These are phyloP conservation scores for Blastobotrys petasosporus DNA, from an alignment of 1,139 yeast species.

Conservation along the genomic window DNA sequence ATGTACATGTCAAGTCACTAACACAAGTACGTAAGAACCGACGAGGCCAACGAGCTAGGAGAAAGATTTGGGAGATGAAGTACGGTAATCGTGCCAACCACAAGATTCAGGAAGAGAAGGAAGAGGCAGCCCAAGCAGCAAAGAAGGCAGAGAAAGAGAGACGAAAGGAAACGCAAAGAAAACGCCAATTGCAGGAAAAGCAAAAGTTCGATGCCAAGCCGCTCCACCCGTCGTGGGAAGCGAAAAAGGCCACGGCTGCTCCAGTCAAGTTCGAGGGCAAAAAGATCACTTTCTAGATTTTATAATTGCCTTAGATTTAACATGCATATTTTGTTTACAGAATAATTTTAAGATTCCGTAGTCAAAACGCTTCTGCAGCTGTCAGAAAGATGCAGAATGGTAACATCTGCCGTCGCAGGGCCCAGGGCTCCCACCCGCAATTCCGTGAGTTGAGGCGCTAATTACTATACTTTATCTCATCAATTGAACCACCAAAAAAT, in stretches of 20 bases:
- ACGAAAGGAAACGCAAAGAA: conserved; percentile 35
- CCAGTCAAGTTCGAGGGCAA: conserved; percentile 74
- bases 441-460: no score
- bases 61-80: conserved; percentile 90
- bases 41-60: conserved; percentile 96
- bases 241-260: conserved; percentile 61
- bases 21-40: conserved; percentile 66
- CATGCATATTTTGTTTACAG: no score
- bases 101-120: conserved; percentile 54
- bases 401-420: no score
- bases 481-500: no score
- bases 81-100: conserved; percentile 85
- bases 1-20: conserved; percentile 52
- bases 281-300: conserved; percentile 57
- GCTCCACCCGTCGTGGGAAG: conserved; percentile 96
- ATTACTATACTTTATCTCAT: no score
- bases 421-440: no score
- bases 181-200: conserved; percentile 20
- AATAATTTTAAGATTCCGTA: no score
- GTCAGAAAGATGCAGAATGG: no score
- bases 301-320: no score
- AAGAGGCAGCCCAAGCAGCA: conserved; percentile 45
- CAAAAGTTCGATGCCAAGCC: conserved; percentile 29
- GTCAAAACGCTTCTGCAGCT: no score
- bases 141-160: conserved; percentile 40